Evolutionary conservation across 768 basidiomycete genomes (phyloP), one percentile per base, ranked within the genome.

Genomic region (Termitomyces bulborhizus): DNA sequence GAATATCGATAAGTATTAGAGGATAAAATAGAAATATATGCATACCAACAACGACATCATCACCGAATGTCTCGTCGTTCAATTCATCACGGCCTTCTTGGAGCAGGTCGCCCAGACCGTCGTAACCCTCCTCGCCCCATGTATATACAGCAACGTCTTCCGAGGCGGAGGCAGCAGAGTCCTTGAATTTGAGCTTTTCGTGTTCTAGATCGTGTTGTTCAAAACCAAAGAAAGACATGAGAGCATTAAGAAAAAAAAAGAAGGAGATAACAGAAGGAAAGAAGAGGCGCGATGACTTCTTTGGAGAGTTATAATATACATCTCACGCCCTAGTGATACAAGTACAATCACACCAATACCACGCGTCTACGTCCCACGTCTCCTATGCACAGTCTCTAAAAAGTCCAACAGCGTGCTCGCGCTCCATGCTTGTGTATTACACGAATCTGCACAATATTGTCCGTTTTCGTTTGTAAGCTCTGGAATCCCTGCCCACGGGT

Each of bases 61-160:
- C 80, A 31, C 95, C 97, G 73, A 99, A 99, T 2, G 97, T 99
- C 75, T 96, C 93, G 70, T 96, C 93, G 71, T 99, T 98, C 62
- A 95, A 68, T 62, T 95, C 94, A 76, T 98, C 94, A 54, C 85
- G 85, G 41, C 86, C 88, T 71, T 98, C 96, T 62, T 87, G 84
- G 52, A 98, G 79, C 48, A 84, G 84, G 70, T 92, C 88, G 51
- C 88, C 93, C 27, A 96, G 82, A 40, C 90, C 92, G 69, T 96
- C 91, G 66, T 94, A 93, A 61, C 84, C 84, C 40, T 90, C 90
- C 62, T 90, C 88, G 11, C 90, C 93, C 92, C 92, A 97, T 44
- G 87, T 92, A 71, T 92, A 95, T 46, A 94, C 90, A 3, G 91
- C 87, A 58, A 97, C 74, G 72, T 93, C 88, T 66, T 92, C 93